Evolutionary conservation across 371 early-diverging fungal species (phyloP).

Genomic region (Mucor lusitanicus): DNA sequence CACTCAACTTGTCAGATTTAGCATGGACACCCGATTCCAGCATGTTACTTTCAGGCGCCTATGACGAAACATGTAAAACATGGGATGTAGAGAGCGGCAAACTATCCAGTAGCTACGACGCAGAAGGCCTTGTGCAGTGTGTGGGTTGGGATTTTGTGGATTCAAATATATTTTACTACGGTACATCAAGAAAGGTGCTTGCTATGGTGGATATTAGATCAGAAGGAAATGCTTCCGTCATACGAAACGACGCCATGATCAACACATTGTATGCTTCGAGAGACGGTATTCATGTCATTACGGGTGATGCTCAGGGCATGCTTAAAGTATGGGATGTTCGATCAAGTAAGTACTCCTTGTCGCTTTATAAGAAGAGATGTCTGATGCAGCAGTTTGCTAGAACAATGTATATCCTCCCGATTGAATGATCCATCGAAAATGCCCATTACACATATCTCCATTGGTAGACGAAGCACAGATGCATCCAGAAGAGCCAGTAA

Average conservation of each 20-base stretch:
- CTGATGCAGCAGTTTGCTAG: slow-evolving; percentile 14
- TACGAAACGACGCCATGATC: slow-evolving; percentile 81
- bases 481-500: slow-evolving; percentile 52
- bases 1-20: slow-evolving; percentile 82
- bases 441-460: slow-evolving; percentile 80
- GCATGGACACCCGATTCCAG: slow-evolving; percentile 79
- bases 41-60: slow-evolving; percentile 77
- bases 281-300: slow-evolving; percentile 74
- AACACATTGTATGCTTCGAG: slow-evolving; percentile 75
- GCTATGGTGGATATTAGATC: slow-evolving; percentile 71
- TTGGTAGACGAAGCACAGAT: slow-evolving; percentile 54
- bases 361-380: neutral
- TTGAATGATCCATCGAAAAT: slow-evolving; percentile 69
- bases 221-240: slow-evolving; percentile 35
- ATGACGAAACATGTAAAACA: slow-evolving; percentile 82
- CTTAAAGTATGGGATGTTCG: slow-evolving; percentile 87
- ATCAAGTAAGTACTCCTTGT: slow-evolving; percentile 63
- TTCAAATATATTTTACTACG: slow-evolving; percentile 72
- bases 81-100: slow-evolving; percentile 83
- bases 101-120: slow-evolving; percentile 63
- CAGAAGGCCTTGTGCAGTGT: slow-evolving; percentile 87
- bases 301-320: slow-evolving; percentile 79
- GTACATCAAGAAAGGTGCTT: slow-evolving; percentile 78
- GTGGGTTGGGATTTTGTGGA: slow-evolving; percentile 82
- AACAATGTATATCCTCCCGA: slow-evolving; percentile 57